Evolutionary conservation across 768 basidiomycete species (phyloP), one percentile per base, ranked within the genome.

Genomic region (Psilocybe sp.): DNA sequence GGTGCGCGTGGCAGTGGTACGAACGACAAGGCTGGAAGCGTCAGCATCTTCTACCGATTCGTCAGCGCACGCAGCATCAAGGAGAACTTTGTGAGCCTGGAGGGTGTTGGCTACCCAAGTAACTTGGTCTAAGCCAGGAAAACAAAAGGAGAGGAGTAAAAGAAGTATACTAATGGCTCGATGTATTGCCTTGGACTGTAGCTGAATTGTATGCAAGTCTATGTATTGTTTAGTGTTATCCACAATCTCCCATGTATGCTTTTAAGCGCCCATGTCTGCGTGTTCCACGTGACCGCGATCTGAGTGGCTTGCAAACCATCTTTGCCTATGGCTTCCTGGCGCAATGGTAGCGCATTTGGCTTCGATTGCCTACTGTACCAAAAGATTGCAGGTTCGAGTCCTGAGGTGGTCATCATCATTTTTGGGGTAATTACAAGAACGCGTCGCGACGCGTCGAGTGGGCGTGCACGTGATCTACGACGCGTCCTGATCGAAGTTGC

Each of bases 351-450:
- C 87, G 87, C 87, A 86, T 89, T 87, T 89, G 87, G 86, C 86
- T 89, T 89, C 87, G 86, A 87, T 79, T 60, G 83, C 81, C 74
- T 57, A 69, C 71, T 69, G 81, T 73, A 90, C 87, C 88, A 89
- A 88, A 86, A 89, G 89, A 87, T 85, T 90, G 87, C 87, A 90
- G 88, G 88, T 90, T 90, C 87, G 87, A 90, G 86, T 87, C 88
- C 88, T 89, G 88, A 85, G 84, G 86, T 86, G 84, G 82, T 88
- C 87, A 87, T 64, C 53, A 61, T 60, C 58, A 56, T 49, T 44
- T 20, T 3, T 28, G 23, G 4, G 23, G 23, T 28, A 7, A 28
- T 28, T 28, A 7, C 23, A 28, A 28, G 23, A 28, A 28, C 23
- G 23, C 23, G 3, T 7, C 23, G 3, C 23, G 23, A 28, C 23